Evolutionary conservation across 164 flowering plant genomes (phyloP), one percentile per base, ranked within the genome.

Genomic region (Macadamia tetraphylla): DNA sequence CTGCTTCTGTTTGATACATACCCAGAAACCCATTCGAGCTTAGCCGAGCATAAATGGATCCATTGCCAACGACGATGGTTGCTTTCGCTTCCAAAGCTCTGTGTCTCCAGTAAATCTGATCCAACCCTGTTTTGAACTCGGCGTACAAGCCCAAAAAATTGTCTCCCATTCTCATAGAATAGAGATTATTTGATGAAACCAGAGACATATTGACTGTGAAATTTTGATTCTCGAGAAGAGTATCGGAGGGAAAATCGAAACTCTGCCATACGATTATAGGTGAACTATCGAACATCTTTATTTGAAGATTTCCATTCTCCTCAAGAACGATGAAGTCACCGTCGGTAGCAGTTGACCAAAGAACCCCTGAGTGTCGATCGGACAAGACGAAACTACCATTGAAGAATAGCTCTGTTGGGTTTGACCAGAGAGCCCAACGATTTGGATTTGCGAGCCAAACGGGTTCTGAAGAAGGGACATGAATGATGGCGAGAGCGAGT

Each of bases 171-270:
- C 80, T 80, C 97, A 91, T 78, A 0, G 84, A 75, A 65, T 84
- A 93, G 7, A 77, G 65, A 55, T 86, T 84, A 52, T 88, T 86
- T 0, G 86, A 77, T 1, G 98, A 87, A 43, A 74, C 69, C 4
- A 93, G 76, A 3, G 85, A 14, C 96, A 87, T 87, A 62, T 42
- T 29, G 58, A 76, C 61, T 0, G 88, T 89, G 83, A 89, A 84
- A 74, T 89, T 93, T 71, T 93, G 96, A 52, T 76, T 80, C 74
- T 88, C 87, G 17, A 93, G 76, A 70, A 93, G 86, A 72, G 98
- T 87, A 73, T 88, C 74, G 0, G 80, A 63, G n/a, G 97, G 97
- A 74, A 75, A 86, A 42, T 86, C 79, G 67, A 89, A 93, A 76
- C 97, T 93, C 67, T 87, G 85, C 98, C 98, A 94, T 0, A 81